Base-by-base conservation (phyloP, 2,329 filamentous ascomycete species). In the Fusarium anguioides region DNA sequence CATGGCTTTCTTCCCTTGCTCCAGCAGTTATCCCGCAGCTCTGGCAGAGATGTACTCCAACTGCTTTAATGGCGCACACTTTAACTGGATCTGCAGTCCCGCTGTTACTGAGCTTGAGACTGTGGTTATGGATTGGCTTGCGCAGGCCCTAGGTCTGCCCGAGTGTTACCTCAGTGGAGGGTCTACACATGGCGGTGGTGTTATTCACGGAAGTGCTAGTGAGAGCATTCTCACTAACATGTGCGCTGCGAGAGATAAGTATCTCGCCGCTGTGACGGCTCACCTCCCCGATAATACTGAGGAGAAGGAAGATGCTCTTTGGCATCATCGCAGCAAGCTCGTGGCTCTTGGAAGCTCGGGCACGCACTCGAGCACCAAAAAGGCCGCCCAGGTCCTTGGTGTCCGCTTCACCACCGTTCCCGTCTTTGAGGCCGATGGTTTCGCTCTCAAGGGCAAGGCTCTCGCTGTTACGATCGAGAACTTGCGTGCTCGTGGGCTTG, bases 21-120 rank as follows among this genome's bases (percentile, higher is more conserved):
- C 88, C 23, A 89, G 90, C 51, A 92, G 91, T 33, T 97, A 91
- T 75, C 94, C 95, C 1, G 87, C 89, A 26, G 95, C 97, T 77
- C 85, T 98, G 12, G 95, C 93, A 20, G 95, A 98, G 80, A 89
- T 98, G 82, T 98, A 97, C 83, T 93, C 89, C 40, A 90, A 92
- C 7, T 91, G 93, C 8, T 94, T 97, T 80, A 96, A 89, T 14
- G 92, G 92, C 17, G 93, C 95, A 2, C 93, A 93, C 36, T 98
- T 98, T 84, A 98, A 98, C 80, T 98, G 95, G 95, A 89, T 97
- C 67, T 97, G 95, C 80, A 94, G 90, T 8, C 95, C 95, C 1
- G 94, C 92, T 8, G 90, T 96, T 18, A 98, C 95, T 0, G 95
- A 98, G 81, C 86, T 98, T 45, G 95, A 98, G 83, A 97, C 94